These are phyloP conservation scores for Tripidium arundinaceum DNA, from an alignment of 202 grass and related monocot genomes.

Conservation along the genomic window DNA sequence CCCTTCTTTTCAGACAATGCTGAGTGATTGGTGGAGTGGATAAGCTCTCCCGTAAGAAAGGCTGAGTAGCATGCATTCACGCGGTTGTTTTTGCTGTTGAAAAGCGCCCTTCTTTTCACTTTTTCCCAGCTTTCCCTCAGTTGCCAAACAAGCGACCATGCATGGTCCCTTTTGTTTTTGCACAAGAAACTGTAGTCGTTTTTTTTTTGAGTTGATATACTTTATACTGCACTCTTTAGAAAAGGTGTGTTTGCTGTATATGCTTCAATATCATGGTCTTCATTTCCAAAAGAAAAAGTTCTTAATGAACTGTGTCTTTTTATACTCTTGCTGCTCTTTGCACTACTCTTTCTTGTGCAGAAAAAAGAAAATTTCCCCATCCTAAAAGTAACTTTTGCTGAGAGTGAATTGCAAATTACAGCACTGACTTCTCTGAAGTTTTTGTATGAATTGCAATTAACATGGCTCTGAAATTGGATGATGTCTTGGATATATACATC, in stretches of 20 bases:
- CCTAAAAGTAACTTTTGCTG: neutral
- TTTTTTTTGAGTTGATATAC: neutral
- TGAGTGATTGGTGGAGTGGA: slow-evolving; percentile 27
- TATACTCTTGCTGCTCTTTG: neutral
- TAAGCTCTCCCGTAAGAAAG: slow-evolving; percentile 1
- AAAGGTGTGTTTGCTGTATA: neutral
- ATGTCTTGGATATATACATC: neutral
- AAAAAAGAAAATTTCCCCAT: neutral
- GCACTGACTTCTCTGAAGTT: neutral
- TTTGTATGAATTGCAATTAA: neutral
- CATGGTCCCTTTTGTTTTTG: neutral
- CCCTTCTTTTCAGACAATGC: neutral
- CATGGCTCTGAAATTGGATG: neutral
- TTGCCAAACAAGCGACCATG: slow-evolving; percentile 1
- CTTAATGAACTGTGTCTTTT: neutral
- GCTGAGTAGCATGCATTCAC: neutral
- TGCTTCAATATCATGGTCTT: neutral
- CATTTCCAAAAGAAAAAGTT: neutral
- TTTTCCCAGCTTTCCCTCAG: neutral
- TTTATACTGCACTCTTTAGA: neutral
- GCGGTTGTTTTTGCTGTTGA: neutral
- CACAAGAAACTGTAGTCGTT: neutral
- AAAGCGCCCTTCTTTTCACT: neutral
- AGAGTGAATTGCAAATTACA: no score
- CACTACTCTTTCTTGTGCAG: neutral